Percentiles rank a stretch among this genome's conserved stretches.
Evolutionary conservation across 78 protist species (phyloP).

Genomic region (Dictyostelium brefeldianum): DNA sequence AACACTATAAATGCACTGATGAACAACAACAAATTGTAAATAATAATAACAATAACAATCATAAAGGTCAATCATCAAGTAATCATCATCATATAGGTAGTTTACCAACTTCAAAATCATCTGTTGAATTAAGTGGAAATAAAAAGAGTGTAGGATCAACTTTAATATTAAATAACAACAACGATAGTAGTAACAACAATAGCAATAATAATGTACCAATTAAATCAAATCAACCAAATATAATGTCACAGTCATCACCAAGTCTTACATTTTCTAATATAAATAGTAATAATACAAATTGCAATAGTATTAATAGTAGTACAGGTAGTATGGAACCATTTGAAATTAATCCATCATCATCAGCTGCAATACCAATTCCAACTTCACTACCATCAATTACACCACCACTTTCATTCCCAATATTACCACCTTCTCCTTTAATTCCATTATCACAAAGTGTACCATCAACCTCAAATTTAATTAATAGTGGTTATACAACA

Average conservation of each 20-base stretch:
- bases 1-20: neutral
- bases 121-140: neutral
- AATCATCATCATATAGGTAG: neutral
- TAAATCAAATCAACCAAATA: neutral
- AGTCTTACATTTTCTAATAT: conserved; percentile 6
- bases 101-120: neutral
- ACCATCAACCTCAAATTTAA: neutral
- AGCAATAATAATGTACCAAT: neutral
- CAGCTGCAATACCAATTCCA: neutral
- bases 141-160: neutral
- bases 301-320: neutral
- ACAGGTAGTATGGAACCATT: conserved; percentile 16
- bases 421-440: neutral
- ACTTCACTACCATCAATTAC: neutral
- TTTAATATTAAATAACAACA: neutral
- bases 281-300: neutral
- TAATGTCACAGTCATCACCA: conserved; percentile 30
- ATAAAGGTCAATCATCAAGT: neutral
- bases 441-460: conserved; percentile 4
- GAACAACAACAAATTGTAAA: neutral
- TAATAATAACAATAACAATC: neutral
- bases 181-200: neutral
- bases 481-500: neutral
- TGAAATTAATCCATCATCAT: conserved; percentile 16
- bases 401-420: neutral